Percentiles rank a stretch among this genome's conserved stretches.
Evolutionary conservation across 2,329 filamentous ascomycete species (phyloP).

Genomic region (Apiospora koreana): DNA sequence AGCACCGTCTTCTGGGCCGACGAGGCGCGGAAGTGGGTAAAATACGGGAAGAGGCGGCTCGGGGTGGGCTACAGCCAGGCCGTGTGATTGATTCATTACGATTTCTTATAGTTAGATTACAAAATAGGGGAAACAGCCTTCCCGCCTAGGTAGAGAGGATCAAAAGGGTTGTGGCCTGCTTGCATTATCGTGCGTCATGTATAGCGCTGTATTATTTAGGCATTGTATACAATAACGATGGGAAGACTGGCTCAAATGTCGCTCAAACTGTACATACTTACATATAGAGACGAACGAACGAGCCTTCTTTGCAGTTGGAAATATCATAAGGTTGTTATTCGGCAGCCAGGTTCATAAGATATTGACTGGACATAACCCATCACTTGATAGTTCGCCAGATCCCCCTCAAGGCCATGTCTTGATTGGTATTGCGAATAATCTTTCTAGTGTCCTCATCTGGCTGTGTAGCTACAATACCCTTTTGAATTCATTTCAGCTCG

Average conservation of each 20-base stretch:
- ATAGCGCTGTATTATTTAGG: neutral
- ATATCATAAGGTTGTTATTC: neutral
- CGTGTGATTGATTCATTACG: constrained; percentile 50
- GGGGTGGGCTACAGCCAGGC: constrained; percentile 62
- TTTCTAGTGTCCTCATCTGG: neutral
- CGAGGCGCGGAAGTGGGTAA: constrained; percentile 81
- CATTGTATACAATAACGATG: constrained; percentile 10
- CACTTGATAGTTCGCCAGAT: neutral
- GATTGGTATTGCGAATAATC: neutral
- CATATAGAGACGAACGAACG: neutral
- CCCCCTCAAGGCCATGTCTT: neutral
- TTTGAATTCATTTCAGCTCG: neutral
- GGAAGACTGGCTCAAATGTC: neutral
- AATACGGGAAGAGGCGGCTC: constrained; percentile 58
- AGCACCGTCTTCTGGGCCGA: constrained; percentile 96
- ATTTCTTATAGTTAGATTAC: neutral
- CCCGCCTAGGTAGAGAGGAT: neutral
- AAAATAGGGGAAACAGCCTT: neutral
- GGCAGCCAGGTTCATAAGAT: neutral
- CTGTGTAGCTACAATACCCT: neutral
- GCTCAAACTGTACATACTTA: neutral
- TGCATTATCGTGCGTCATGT: constrained; percentile 3
- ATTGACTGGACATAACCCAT: neutral
- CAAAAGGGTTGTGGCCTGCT: neutral
- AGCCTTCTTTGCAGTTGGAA: neutral